Percentiles rank a stretch among this genome's conserved stretches.
Conservation (phyloP, 352 stramenopile species). For the Globisporangium cylindrosporum region DNA sequence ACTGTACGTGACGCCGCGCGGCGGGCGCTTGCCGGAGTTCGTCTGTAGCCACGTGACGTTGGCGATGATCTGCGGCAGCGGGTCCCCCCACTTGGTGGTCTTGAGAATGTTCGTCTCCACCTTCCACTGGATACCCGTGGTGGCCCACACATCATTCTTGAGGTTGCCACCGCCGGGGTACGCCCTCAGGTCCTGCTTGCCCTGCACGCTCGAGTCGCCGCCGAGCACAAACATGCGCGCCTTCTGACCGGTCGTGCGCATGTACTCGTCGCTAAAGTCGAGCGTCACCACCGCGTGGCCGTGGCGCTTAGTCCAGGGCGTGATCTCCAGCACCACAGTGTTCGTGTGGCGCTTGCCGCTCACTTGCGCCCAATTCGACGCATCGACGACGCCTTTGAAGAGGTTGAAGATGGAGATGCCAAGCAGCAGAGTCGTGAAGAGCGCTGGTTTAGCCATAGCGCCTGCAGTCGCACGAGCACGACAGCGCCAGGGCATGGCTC, state of each 20-base stretch:
- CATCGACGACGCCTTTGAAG: background rate
- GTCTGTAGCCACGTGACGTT: constrained; percentile 72
- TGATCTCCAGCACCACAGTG: constrained; percentile 40
- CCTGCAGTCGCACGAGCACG: background rate
- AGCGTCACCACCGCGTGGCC: constrained; percentile 60
- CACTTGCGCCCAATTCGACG: constrained; percentile 67
- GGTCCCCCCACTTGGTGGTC: constrained; percentile 66
- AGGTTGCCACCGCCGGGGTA: constrained; percentile 65
- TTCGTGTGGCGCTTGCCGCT: constrained; percentile 66
- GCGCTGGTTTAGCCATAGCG: background rate
- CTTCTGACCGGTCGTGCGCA: constrained; percentile 36
- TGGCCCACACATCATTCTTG: constrained; percentile 75
- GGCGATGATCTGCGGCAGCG: constrained; percentile 60
- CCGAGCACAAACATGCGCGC: constrained; percentile 69
- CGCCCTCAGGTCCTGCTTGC: constrained; percentile 60
- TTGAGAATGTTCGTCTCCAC: constrained; percentile 59
- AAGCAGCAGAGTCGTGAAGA: background rate
- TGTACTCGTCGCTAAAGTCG: constrained; percentile 53
- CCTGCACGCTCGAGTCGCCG: constrained; percentile 67
- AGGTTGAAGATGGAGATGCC: background rate
- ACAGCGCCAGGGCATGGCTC: background rate
- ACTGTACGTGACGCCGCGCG: constrained; percentile 47
- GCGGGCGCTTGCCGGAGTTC: constrained; percentile 66
- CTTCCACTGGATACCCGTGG: constrained; percentile 53
- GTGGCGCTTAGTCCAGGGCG: constrained; percentile 60